Base-by-base conservation (phyloP, 192 early-diverging fungal genomes). In the Coemansia sp. region DNA sequence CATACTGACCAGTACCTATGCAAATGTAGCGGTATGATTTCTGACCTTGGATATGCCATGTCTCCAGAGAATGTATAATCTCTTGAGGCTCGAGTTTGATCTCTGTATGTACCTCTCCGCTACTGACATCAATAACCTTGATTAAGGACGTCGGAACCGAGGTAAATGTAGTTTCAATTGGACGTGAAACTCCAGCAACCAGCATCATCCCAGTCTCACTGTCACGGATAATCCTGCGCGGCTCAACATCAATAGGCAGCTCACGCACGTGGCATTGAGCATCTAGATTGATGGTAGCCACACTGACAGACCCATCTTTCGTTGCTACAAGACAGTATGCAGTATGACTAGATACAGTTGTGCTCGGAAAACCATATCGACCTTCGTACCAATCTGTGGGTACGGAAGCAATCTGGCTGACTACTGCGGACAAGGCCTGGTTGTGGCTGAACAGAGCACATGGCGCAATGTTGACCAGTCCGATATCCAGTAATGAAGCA, bases 21-120 rank as follows among this genome's bases (percentile, higher is more conserved):
- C 74, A 77, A 14, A 77, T 59, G 25, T 64, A 77, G 41, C 68
- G 64, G 53, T 71, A 70, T 3, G 60, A 30, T 19, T 64, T 66
- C 10, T 19, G 68, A n/a, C 64, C 64, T 4, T 59, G 49, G 17
- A 77, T 60, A 40, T 67, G 55, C 74, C 74, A 77, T 1, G 57
- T 57, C 1, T 48, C 60, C 30, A 77, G 62, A 9, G 74, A 49
- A n/a, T 62, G 53, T 11, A 67, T 58, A 0, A 61, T 50, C 49
- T 77, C 74, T 9, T 50, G 8, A 0, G 64, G 18, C 37, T 39
- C 62, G 42, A 76, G 21, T n/a, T 38, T 63, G 12, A 52, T 48
- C 37, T 62, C 57, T 7, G 67, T 52, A 15, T 58, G 49, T 1
- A 66, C 52, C 6, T 41, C 40, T 0, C 66, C 73, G 38, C 33